phyloP scores from a whole-genome alignment of 176 grass and related monocot species.

The Cenchrus purpureus region DNA sequence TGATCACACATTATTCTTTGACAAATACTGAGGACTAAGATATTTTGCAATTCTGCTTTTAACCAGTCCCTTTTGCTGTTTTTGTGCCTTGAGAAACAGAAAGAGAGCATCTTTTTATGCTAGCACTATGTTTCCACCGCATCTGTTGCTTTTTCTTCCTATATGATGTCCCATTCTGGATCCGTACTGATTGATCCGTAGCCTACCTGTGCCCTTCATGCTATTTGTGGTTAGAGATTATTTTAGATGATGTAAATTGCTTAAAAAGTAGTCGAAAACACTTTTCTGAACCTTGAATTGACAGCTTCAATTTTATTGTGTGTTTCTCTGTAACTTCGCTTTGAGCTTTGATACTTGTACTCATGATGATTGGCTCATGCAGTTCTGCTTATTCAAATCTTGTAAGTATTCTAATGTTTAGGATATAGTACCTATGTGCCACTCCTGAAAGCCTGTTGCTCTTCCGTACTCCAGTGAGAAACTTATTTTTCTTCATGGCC shows the following conservation, averaged over 20 bases:
- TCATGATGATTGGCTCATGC: neutral
- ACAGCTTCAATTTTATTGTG: neutral
- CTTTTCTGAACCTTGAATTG: neutral
- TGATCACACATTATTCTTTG: neutral
- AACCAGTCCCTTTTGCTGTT: neutral
- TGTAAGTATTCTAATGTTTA: neutral
- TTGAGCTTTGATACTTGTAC: neutral
- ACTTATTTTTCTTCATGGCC: neutral
- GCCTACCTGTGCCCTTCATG: neutral
- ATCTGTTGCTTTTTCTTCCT: constrained; percentile 9
- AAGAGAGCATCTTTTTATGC: neutral
- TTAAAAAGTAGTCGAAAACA: neutral
- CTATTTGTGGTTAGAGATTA: neutral
- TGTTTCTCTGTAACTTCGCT: neutral
- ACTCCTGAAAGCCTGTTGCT: neutral
- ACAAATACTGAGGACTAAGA: neutral
- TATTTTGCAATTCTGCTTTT: neutral
- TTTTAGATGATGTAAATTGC: neutral
- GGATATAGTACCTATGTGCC: neutral
- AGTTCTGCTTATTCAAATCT: neutral
- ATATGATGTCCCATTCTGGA: constrained; percentile 4
- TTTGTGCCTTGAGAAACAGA: neutral
- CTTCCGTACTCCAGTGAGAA: neutral
- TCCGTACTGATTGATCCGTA: neutral
- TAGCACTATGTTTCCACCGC: neutral